Percentiles rank a stretch among this genome's conserved stretches.
Evolutionary conservation across 1,284 basidiomycete genomes (phyloP).

Genomic region (Cryptococcus amylolentus): DNA sequence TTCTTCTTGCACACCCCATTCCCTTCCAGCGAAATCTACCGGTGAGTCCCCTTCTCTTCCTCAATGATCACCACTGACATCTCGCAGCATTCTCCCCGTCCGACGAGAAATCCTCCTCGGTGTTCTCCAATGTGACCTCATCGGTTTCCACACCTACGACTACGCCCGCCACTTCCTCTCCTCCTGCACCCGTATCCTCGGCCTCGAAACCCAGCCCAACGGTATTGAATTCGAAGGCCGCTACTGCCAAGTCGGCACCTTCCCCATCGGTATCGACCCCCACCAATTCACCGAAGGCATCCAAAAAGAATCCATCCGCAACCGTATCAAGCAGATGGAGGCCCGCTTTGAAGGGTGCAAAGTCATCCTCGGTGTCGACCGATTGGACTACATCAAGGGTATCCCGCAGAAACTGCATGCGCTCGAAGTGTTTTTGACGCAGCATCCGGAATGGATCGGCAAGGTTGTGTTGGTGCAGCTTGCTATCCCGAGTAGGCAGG

Average conservation of each 20-base stretch:
- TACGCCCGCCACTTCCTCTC: constrained; percentile 99
- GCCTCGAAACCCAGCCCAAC: constrained; percentile 95
- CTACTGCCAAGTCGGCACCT: constrained; percentile 94
- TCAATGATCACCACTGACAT: constrained; percentile 3
- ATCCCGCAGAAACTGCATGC: constrained; percentile 97
- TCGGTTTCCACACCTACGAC: constrained; percentile 99
- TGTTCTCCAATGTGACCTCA: constrained; percentile 90
- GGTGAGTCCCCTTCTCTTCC: constrained; percentile 56
- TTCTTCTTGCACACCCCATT: constrained; percentile 99
- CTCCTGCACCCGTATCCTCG: constrained; percentile 93
- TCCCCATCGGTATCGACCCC: constrained; percentile 98
- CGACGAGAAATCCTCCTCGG: constrained; percentile 94
- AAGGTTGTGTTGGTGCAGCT: constrained; percentile 97
- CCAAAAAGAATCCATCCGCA: constrained; percentile 69
- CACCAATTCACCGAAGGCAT: constrained; percentile 84
- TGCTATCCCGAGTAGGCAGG: constrained; percentile 94
- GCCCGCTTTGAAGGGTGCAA: constrained; percentile 91
- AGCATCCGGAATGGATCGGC: constrained; percentile 99
- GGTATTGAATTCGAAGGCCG: constrained; percentile 94
- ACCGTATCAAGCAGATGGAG: constrained; percentile 75
- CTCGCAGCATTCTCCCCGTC: constrained; percentile 81
- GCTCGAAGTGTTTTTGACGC: constrained; percentile 90
- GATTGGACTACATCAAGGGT: constrained; percentile 99
- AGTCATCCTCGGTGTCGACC: constrained; percentile 96
- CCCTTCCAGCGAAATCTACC: constrained; percentile 95